phyloP scores from a whole-genome alignment of 345 rosid species.

The Ceriops tagal region DNA sequence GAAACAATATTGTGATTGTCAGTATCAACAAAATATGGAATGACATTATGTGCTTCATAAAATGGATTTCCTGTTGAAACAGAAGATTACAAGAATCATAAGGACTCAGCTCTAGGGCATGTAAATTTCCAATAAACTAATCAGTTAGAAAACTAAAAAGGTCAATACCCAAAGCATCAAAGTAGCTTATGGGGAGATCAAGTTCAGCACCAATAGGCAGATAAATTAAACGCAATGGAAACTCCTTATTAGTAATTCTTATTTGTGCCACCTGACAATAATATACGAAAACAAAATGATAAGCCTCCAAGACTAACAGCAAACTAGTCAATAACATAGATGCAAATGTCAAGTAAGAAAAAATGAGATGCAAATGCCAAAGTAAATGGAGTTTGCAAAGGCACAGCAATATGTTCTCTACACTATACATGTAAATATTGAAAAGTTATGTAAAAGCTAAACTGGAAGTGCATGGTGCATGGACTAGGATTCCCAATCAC shows the following conservation, averaged over 20 bases:
- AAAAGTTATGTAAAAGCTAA: neutral
- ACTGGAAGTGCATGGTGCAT: no score
- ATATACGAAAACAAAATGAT: constrained; percentile 1
- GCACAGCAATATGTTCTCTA: neutral
- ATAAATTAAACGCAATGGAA: constrained; percentile 45
- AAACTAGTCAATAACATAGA: constrained; percentile 7
- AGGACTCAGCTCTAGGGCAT: constrained; percentile 14
- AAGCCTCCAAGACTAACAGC: neutral
- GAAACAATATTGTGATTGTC: constrained; percentile 67
- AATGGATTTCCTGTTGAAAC: constrained; percentile 62
- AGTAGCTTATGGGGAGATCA: constrained; percentile 63
- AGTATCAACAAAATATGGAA: constrained; percentile 53
- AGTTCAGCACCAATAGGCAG: constrained; percentile 74
- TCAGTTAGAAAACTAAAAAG: neutral
- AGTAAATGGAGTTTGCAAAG: neutral
- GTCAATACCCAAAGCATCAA: constrained; percentile 62
- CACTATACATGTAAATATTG: neutral
- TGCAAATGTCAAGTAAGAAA: neutral
- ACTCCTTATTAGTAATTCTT: constrained; percentile 50
- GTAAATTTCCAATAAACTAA: constrained; percentile 9
- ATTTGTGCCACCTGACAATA: constrained; percentile 75
- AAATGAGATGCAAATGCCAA: neutral
- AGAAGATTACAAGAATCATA: constrained; percentile 18
- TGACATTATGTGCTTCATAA: constrained; percentile 61
- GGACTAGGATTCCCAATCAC: no score